phyloP scores from a whole-genome alignment of 2,329 filamentous ascomycete genomes.

The Diaporthe caulivora region DNA sequence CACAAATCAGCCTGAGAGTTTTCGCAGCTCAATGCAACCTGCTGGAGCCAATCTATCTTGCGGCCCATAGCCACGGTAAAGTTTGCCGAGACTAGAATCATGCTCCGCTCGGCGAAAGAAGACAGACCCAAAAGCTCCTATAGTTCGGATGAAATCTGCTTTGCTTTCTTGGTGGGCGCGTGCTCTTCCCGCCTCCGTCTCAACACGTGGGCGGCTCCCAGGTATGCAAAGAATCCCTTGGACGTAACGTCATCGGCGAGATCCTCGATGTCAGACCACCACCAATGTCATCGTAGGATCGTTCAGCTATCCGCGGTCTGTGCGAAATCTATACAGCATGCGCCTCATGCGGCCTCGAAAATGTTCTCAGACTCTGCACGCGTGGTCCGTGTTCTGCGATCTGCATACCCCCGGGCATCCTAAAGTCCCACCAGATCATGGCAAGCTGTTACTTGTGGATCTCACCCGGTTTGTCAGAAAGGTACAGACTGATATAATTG shows the following conservation, averaged over 20 bases:
- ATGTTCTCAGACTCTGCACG: neutral
- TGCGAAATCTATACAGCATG: slow-evolving; percentile 10
- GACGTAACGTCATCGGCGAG: neutral
- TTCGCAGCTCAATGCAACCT: neutral
- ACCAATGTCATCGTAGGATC: slow-evolving; percentile 1
- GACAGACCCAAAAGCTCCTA: neutral
- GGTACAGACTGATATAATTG: neutral
- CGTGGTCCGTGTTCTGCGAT: slow-evolving; percentile 12
- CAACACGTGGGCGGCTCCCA: neutral
- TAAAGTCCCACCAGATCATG: neutral
- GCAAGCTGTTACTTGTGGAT: neutral
- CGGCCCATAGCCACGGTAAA: neutral
- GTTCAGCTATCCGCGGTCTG: slow-evolving; percentile 6
- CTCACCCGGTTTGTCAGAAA: slow-evolving; percentile 4
- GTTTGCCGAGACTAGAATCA: neutral
- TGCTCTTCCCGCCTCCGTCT: neutral
- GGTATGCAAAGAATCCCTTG: neutral
- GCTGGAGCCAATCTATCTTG: neutral
- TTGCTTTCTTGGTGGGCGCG: neutral
- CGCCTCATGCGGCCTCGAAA: neutral
- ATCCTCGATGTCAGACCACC: neutral
- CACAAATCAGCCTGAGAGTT: neutral
- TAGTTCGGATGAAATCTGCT: neutral
- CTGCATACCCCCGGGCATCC: neutral
- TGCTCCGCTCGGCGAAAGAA: neutral